Base-by-base conservation (phyloP, 805 yeast species). In the Kodamaea hsintzibuensis region DNA sequence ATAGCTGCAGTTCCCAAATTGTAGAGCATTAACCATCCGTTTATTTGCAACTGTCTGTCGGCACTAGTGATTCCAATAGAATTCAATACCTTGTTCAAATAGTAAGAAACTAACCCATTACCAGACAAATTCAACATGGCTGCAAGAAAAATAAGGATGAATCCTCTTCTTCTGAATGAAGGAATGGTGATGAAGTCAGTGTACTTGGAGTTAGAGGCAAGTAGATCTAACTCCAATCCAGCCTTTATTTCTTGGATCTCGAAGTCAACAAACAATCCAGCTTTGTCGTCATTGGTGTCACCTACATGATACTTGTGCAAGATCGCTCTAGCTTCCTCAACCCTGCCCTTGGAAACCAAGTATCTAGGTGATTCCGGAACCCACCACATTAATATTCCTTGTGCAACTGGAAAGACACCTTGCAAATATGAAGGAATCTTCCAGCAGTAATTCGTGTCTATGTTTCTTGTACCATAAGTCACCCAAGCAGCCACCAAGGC, bases 341-440 rank as follows among this genome's bases (percentile, higher is more conserved):
- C 56, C 38, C 59, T 57, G 8, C 64, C 65, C 47, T 58, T 60
- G 39, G 56, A 61, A n/a, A 66, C 57, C 52, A 70, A 59, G 56
- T 58, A 70, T 52, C 73, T 59, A 33, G 74, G 74, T 19, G 72
- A 64, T 53, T 70, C 74, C 14, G 85, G 84, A 50, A 77, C 70
- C 42, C 50, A 57, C 67, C 66, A 74, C 44, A 77, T 55, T 17
- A 73, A 60, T 2, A 55, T 1, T 7, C 71, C 17, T 61, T 80
- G 83, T 17, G 77, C n/a, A 3, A 74, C 16, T 1, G 86, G 84
- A 55, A 78, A 68, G 13, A 71, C 61, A 42, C 78, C 81, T 67
- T 83, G 86, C 40, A 82, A 54, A 48, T 73, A 72, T 12, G 83
- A 72, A 42, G 87, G 86, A 52, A 82, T 69, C 67, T 82, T 79